These are phyloP conservation scores for Effrenium voratum DNA, from an alignment of 73 alveolate genomes.

Conservation along the genomic window DNA sequence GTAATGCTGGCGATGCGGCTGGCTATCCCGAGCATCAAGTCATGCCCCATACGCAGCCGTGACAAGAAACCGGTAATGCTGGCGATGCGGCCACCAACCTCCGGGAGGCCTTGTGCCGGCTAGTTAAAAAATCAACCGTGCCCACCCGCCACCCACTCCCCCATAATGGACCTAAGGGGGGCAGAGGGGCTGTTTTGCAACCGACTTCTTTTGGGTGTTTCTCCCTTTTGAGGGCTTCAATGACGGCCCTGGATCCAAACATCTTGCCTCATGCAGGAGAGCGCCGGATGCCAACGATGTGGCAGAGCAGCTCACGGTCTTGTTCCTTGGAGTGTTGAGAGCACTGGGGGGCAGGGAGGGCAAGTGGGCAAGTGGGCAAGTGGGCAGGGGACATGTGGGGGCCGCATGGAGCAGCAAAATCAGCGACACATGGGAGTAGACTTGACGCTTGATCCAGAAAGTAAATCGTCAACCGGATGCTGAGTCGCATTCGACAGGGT, in stretches of 20 bases:
- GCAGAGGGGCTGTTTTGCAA: neutral
- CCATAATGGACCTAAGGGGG: too few species aligned
- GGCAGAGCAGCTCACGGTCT: constrained; percentile 56
- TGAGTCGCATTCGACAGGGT: neutral
- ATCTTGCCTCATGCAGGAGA: neutral
- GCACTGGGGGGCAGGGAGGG: neutral
- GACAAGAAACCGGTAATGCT: too few species aligned
- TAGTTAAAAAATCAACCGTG: too few species aligned
- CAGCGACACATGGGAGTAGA: too few species aligned
- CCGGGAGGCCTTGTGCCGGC: too few species aligned
- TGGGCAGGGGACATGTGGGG: neutral
- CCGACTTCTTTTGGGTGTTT: neutral
- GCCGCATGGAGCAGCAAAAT: neutral
- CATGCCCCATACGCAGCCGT: too few species aligned
- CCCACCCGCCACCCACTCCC: too few species aligned
- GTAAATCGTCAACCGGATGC: neutral
- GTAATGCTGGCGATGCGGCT: too few species aligned
- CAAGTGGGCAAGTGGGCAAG: neutral
- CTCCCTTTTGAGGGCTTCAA: neutral
- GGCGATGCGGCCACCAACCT: too few species aligned
- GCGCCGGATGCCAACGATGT: constrained; percentile 47
- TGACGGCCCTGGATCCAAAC: neutral
- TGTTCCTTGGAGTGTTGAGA: constrained; percentile 8
- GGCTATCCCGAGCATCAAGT: too few species aligned
- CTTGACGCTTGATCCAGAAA: neutral